A percentile compares a stretch with the other conserved stretches of the same genome.
phyloP scores from a whole-genome alignment of 2,329 filamentous ascomycete species.

The Fusarium torreyae region DNA sequence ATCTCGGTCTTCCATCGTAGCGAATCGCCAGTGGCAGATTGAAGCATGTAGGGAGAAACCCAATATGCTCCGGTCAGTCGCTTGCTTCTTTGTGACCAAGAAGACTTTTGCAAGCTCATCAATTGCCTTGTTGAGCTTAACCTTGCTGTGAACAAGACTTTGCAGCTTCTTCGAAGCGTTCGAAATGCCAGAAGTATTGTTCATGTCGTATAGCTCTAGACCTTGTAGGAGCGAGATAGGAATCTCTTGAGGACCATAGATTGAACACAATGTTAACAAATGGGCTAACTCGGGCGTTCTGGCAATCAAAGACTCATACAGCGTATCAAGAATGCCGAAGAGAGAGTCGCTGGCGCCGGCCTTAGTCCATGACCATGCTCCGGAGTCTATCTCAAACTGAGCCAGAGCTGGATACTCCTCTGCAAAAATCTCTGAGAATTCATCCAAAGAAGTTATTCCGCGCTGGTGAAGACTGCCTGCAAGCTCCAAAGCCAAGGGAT shows the following conservation, averaged over 20 bases:
- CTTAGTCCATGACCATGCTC: background rate
- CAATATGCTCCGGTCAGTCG: rapidly evolving
- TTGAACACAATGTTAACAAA: background rate
- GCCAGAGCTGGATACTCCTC: background rate
- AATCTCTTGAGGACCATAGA: background rate
- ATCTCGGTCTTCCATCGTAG: background rate
- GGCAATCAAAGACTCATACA: background rate
- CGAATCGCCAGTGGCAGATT: slow-evolving; percentile 11
- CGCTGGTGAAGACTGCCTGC: background rate
- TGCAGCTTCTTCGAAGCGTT: background rate
- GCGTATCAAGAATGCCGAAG: slow-evolving; percentile 1
- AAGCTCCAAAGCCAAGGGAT: slow-evolving; percentile 3
- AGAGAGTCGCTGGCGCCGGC: background rate
- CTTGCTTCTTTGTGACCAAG: background rate
- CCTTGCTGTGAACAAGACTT: background rate
- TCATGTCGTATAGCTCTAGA: background rate
- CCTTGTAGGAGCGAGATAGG: background rate
- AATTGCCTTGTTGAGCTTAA: background rate
- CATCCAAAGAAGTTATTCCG: background rate
- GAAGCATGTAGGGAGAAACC: background rate
- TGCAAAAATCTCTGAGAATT: background rate
- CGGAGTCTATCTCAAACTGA: background rate
- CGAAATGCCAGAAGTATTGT: background rate
- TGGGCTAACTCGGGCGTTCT: background rate
- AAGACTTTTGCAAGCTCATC: background rate